Evolutionary conservation across 169 alveolate genomes (phyloP).

Genomic region (Plasmodium blacklocki): DNA sequence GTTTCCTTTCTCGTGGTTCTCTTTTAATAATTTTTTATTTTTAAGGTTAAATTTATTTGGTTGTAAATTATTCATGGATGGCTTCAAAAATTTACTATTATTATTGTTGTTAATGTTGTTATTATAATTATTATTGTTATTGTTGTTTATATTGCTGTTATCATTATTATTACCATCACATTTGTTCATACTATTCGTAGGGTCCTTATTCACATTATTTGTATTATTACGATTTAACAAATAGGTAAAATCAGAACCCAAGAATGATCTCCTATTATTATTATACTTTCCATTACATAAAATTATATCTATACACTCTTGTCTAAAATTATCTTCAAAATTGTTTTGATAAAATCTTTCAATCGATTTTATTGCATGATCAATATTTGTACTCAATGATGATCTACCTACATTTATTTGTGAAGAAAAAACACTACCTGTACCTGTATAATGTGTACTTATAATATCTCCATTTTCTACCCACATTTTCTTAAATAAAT

Average conservation of each 20-base stretch:
- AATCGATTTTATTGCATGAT: slow-evolving; percentile 89
- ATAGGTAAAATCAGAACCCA: slow-evolving; percentile 28
- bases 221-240: slow-evolving; percentile 40
- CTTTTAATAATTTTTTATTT: neutral
- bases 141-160: neutral
- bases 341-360: slow-evolving; percentile 90
- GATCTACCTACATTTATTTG: slow-evolving; percentile 92
- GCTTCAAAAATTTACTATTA: neutral
- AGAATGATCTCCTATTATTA: slow-evolving; percentile 44
- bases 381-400: slow-evolving; percentile 89
- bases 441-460: slow-evolving; percentile 94
- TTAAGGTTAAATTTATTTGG: no score
- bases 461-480: slow-evolving; percentile 95
- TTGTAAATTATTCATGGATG: no score
- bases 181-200: no score
- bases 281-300: slow-evolving; percentile 81
- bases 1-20: no score
- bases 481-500: slow-evolving; percentile 91
- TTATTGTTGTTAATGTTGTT: neutral
- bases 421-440: slow-evolving; percentile 93
- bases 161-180: no score
- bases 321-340: slow-evolving; percentile 90
- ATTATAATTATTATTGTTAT: neutral
- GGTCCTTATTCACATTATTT: neutral
- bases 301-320: slow-evolving; percentile 90